Base-by-base conservation (phyloP, 2,329 filamentous ascomycete genomes). In the Byssochlamys sp. region DNA sequence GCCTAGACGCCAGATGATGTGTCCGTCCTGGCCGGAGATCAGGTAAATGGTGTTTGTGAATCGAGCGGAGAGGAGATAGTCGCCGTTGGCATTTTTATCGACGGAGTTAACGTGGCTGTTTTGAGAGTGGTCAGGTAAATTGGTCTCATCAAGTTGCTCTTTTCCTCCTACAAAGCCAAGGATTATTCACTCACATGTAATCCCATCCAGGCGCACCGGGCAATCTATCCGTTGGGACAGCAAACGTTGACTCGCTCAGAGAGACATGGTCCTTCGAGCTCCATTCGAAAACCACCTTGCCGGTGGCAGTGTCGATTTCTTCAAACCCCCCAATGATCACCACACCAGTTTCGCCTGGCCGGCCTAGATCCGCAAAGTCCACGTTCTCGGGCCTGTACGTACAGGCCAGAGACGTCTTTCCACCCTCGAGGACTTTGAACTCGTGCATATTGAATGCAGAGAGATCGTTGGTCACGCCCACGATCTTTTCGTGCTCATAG, bases 401-500 rank as follows among this genome's bases (percentile, higher is more conserved):
- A 59, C 66, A 68, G 27, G 67, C 65, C 54, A 76, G 51, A 4
- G 69, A 73, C 1, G 67, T 67, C 55, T 66, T 67, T 25, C 73
- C 73, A 12, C 70, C 65, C 26, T 69, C 60, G 56, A 75, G 59
- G 24, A 76, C 60, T 48, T 71, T 72, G 60, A 75, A 74, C 48
- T 76, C 74, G 59, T 76, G 74, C 68, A 75, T 74, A 55, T 76
- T 73, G 53, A 74, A 70, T 12, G 63, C 61, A 31, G 58, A 56
- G 1, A 71, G 57, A 26, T 69, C 64, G 26, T 65, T 67, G 24
- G 62, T 58, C 2, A 68, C 64, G 14, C 63, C 64, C 10, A 79
- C 71, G 39, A 72, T 73, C 57, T 73, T 70, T 52, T 77, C 73
- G 19, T 75, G 65, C 33, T 75, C 66, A 59, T 80, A 80, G 55